phyloP scores from a whole-genome alignment of 2,329 filamentous ascomycete species.

The Sarocladium oryzae region DNA sequence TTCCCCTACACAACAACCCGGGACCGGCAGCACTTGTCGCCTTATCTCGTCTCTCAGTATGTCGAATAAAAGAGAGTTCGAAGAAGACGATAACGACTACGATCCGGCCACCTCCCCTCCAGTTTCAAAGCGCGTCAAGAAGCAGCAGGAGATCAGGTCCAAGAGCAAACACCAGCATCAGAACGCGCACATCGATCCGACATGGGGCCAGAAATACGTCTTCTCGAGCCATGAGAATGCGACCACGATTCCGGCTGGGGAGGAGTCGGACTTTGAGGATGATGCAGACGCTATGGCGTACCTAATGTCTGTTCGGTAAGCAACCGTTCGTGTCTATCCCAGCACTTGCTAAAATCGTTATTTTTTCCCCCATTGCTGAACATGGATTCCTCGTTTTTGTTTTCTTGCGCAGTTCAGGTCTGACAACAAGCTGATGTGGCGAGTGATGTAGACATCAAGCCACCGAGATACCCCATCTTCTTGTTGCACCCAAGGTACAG shows the following conservation, averaged over 20 bases:
- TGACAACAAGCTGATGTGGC: slow-evolving; percentile 39
- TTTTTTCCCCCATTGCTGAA: slow-evolving; percentile 26
- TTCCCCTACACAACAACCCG: background rate
- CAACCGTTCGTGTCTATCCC: too few relatives aligned
- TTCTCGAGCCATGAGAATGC: slow-evolving; percentile 56
- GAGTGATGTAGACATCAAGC: slow-evolving; percentile 63
- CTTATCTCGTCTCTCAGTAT: slow-evolving; percentile 16
- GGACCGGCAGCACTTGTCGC: background rate
- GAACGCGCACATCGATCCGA: slow-evolving; percentile 48
- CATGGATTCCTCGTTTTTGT: background rate
- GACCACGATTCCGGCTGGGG: slow-evolving; percentile 39
- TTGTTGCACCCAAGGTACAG: slow-evolving; percentile 54
- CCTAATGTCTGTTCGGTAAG: slow-evolving; percentile 64
- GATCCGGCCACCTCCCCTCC: slow-evolving; percentile 14
- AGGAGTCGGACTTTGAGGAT: slow-evolving; percentile 61
- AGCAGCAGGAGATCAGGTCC: slow-evolving; percentile 7
- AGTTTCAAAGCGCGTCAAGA: slow-evolving; percentile 19
- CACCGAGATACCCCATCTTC: slow-evolving; percentile 62
- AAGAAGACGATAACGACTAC: slow-evolving; percentile 21
- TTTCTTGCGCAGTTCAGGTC: background rate
- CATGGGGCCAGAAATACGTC: slow-evolving; percentile 66
- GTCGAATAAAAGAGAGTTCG: slow-evolving; percentile 29
- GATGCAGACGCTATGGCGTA: slow-evolving; percentile 64
- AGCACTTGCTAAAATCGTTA: too few relatives aligned
- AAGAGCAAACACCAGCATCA: slow-evolving; percentile 31